phyloP scores from a whole-genome alignment of 768 basidiomycete genomes.

The Mycena amicta region DNA sequence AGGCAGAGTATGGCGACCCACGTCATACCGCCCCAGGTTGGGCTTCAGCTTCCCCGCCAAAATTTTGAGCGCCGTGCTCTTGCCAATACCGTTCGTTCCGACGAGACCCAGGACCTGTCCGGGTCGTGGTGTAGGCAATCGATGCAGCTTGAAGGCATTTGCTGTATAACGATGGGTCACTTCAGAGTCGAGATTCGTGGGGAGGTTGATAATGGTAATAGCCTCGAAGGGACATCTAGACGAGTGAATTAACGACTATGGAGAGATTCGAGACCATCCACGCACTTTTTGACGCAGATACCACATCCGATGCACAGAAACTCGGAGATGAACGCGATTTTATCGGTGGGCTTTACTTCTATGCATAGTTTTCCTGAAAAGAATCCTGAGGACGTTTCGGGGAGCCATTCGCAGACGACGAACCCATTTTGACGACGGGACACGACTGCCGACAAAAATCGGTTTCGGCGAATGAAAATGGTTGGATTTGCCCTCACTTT shows the following conservation, averaged over 20 bases:
- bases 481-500: conserved; percentile 54
- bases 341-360: conserved; percentile 93
- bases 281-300: conserved; percentile 99
- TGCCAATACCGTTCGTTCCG: conserved; percentile 99
- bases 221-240: conserved; percentile 97
- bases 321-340: conserved; percentile 98
- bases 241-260: background rate
- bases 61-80: conserved; percentile 96
- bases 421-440: conserved; percentile 98
- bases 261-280: conserved; percentile 14
- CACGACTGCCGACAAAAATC: conserved; percentile 60
- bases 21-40: conserved; percentile 95
- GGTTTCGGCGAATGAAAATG: conserved; percentile 20
- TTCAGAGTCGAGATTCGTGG: conserved; percentile 93
- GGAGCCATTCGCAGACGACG: conserved; percentile 21
- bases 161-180: conserved; percentile 98
- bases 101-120: conserved; percentile 99
- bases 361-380: conserved; percentile 91
- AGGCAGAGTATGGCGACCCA: conserved; percentile 38
- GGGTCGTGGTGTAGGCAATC: conserved; percentile 93
- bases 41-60: conserved; percentile 97
- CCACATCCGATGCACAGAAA: conserved; percentile 99
- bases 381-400: conserved; percentile 1
- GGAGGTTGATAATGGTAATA: conserved; percentile 97
- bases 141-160: conserved; percentile 98